Base-by-base conservation (phyloP, 2,329 filamentous ascomycete genomes). In the Plectosphaerella cucumerina region DNA sequence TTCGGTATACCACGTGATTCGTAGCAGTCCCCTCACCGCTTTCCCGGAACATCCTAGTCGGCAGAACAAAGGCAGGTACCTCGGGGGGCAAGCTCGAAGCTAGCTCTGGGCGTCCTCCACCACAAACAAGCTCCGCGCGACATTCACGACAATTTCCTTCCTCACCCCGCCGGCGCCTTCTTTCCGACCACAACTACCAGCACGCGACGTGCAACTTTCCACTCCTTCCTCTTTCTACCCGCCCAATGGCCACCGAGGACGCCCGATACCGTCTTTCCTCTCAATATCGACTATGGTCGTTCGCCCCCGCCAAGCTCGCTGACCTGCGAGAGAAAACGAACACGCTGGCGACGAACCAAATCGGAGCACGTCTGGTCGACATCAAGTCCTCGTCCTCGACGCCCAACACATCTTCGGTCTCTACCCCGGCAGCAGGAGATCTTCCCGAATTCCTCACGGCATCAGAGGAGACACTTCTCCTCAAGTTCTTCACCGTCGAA, bases 231-330 rank as follows among this genome's bases (percentile, higher is more conserved):
- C n/a, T n/a, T n/a, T n/a, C n/a, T n/a, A n/a, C n/a, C n/a, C n/a
- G n/a, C 56, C 69, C 44, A 54, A 89, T 95, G 82, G 78, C 79
- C 8, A 88, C 84, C 55, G 94, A 99, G 78, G 94, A 99, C 70
- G 89, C 90, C 59, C 79, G 92, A 50, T 99, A 97, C 71, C 85
- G 90, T 31, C 82, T 88, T 48, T 96, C 93, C 0, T 93, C 90
- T 44, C 94, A 99, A 69, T 97, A 85, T 66, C 84, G 89, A 42
- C 78, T 95, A 52, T 99, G 94, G 94, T 96, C 92, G 11, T 97
- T 93, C 70, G 90, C 90, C 0, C 82, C 85, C 3, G 70, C 83
- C 3, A 82, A 86, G 37, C 81, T 99, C 4, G 76, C 80, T 46
- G 78, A 85, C 2, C 79, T 93, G 21, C 89, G 94, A 52, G 73